Percentiles rank a stretch among this genome's conserved stretches.
phyloP scores from a whole-genome alignment of 2,329 filamentous ascomycete species.

The Fusarium sp. region DNA sequence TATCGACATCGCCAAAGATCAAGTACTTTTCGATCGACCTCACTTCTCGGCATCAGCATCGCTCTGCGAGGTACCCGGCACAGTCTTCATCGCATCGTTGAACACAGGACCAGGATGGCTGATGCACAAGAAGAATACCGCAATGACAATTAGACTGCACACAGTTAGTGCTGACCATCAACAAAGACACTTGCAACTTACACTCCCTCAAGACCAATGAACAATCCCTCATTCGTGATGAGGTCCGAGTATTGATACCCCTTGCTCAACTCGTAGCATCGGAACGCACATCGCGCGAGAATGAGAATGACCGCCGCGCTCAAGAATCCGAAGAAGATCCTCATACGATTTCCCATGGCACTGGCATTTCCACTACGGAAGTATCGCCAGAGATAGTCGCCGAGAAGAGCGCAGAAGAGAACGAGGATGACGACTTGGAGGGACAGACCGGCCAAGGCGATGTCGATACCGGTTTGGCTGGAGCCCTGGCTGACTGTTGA shows the following conservation, averaged over 20 bases:
- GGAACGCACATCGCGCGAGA: conserved; percentile 67
- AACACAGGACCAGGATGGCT: conserved; percentile 50
- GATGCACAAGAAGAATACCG: conserved; percentile 48
- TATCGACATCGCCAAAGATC: not conserved
- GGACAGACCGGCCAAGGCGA: conserved; percentile 60
- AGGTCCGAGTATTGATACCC: conserved; percentile 64
- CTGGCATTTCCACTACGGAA: conserved; percentile 32
- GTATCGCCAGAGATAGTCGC: conserved; percentile 57
- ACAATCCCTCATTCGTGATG: conserved; percentile 59
- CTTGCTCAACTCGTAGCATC: conserved; percentile 70
- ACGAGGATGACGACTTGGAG: conserved; percentile 65
- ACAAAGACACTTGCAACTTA: conserved; percentile 33
- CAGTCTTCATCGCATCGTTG: not conserved
- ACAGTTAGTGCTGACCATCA: not conserved
- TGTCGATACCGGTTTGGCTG: conserved; percentile 51
- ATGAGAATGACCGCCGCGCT: conserved; percentile 64
- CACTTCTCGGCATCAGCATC: conserved; percentile 23
- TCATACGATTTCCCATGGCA: conserved; percentile 36
- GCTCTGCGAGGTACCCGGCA: not conserved
- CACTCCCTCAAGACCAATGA: conserved; percentile 63
- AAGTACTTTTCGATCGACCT: not conserved
- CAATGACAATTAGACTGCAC: conserved; percentile 46
- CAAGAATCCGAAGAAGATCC: conserved; percentile 61
- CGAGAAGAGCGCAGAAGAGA: conserved; percentile 58
- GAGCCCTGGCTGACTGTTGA: conserved; percentile 54